phyloP scores from a whole-genome alignment of 768 basidiomycete genomes.

The Candolleomyces eurysporus region DNA sequence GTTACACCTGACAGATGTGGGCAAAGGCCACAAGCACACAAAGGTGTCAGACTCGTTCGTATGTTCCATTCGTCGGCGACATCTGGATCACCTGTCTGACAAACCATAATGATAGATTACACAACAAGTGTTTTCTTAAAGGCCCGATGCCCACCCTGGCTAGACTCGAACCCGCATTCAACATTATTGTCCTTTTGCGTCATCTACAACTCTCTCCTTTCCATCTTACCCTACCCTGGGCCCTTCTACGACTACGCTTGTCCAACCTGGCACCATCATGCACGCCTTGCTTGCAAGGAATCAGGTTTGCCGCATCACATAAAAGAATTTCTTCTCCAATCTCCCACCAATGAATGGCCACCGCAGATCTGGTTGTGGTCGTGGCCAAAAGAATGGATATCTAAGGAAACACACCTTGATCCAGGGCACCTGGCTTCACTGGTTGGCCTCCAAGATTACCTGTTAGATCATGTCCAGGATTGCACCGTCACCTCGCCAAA shows the following conservation, averaged over 20 bases:
- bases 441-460: neutral
- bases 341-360: too few relatives aligned
- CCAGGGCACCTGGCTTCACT: neutral
- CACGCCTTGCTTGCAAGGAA: neutral
- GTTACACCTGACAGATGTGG: neutral
- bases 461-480: neutral
- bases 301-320: neutral
- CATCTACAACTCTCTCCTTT: neutral
- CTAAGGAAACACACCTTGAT: neutral
- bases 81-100: neutral
- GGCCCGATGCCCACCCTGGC: neutral
- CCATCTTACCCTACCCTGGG: too few relatives aligned
- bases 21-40: too few relatives aligned
- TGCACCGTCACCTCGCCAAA: neutral
- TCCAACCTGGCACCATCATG: neutral
- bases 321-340: neutral
- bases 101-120: neutral
- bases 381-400: neutral
- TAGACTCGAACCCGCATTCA: neutral
- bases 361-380: too few relatives aligned
- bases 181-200: neutral
- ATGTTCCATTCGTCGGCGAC: neutral
- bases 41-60: slow-evolving; percentile 5
- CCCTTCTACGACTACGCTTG: neutral
- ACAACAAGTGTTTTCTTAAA: neutral